A percentile compares a stretch with the other conserved stretches of the same genome.
Evolutionary conservation across 805 yeast species (phyloP).

Genomic region (Kodamaea kaohsiungensis): DNA sequence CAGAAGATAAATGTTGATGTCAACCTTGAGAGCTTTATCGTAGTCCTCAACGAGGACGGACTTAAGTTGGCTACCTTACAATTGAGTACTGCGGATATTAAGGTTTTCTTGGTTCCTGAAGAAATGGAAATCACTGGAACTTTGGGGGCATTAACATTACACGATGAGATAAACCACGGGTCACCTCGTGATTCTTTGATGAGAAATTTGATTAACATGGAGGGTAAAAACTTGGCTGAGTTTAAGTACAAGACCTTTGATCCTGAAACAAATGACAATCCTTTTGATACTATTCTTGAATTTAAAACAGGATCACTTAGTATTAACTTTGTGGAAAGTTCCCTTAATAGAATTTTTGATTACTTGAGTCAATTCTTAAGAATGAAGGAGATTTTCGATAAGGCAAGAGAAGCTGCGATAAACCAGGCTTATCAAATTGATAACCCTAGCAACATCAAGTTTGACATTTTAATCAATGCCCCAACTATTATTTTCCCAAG

Average conservation of each 20-base stretch:
- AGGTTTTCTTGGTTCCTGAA: conserved; percentile 69
- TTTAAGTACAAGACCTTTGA: conserved; percentile 82
- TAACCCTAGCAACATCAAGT: conserved; percentile 59
- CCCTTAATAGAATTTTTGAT: conserved; percentile 64
- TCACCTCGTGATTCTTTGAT: conserved; percentile 58
- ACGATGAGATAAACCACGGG: conserved; percentile 72
- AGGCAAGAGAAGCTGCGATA: conserved; percentile 85
- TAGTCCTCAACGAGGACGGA: conserved; percentile 81
- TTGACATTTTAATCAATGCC: conserved; percentile 72
- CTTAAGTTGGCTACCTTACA: conserved; percentile 76
- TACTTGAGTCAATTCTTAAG: conserved; percentile 73
- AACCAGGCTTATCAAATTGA: conserved; percentile 72
- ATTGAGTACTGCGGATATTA: conserved; percentile 70
- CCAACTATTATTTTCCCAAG: conserved; percentile 84
- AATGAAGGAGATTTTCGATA: conserved; percentile 89
- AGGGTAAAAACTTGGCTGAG: conserved; percentile 80
- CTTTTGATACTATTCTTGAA: conserved; percentile 57
- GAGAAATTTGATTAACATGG: conserved; percentile 72
- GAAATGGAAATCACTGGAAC: conserved; percentile 69
- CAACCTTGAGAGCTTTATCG: conserved; percentile 67
- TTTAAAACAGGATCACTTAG: conserved; percentile 75
- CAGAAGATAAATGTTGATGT: conserved; percentile 72
- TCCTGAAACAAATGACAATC: conserved; percentile 42
- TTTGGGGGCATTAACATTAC: conserved; percentile 75
- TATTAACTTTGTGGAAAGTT: conserved; percentile 78